These are phyloP conservation scores for Chimonanthus praecox DNA, from an alignment of 164 flowering plant species.

Conservation along the genomic window DNA sequence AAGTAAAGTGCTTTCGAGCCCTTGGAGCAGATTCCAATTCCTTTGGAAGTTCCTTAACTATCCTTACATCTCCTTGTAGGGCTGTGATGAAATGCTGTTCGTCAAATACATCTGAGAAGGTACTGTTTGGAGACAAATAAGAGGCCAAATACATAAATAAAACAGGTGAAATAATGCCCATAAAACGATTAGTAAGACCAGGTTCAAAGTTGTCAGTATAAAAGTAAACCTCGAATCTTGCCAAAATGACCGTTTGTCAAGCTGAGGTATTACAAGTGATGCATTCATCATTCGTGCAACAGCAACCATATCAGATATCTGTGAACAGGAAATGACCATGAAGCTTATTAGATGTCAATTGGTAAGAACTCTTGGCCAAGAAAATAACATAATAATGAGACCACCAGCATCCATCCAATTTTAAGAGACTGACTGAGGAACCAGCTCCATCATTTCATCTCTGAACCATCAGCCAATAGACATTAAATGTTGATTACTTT, in stretches of 20 bases:
- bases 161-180: not conserved
- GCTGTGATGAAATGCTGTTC: conserved; percentile 73
- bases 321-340: not conserved
- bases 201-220: not conserved
- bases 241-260: conserved; percentile 93
- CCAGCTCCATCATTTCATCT: not conserved
- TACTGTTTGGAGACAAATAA: conserved; percentile 32
- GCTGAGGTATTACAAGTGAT: conserved; percentile 89
- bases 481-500: not conserved
- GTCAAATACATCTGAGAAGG: conserved; percentile 83
- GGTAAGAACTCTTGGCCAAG: not conserved
- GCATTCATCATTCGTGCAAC: conserved; percentile 95
- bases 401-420: not conserved
- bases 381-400: not conserved
- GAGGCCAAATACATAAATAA: not conserved
- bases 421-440: not conserved
- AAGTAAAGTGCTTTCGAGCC: conserved; percentile 83
- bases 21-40: conserved; percentile 66
- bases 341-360: not conserved
- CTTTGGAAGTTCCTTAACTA: conserved; percentile 81
- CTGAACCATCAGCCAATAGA: not conserved
- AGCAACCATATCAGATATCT: conserved; percentile 98
- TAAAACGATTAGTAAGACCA: not conserved
- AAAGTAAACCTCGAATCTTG: conserved; percentile 72
- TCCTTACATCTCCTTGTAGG: conserved; percentile 59